phyloP scores from a whole-genome alignment of 345 rosid species.

The Brassica carinata region DNA sequence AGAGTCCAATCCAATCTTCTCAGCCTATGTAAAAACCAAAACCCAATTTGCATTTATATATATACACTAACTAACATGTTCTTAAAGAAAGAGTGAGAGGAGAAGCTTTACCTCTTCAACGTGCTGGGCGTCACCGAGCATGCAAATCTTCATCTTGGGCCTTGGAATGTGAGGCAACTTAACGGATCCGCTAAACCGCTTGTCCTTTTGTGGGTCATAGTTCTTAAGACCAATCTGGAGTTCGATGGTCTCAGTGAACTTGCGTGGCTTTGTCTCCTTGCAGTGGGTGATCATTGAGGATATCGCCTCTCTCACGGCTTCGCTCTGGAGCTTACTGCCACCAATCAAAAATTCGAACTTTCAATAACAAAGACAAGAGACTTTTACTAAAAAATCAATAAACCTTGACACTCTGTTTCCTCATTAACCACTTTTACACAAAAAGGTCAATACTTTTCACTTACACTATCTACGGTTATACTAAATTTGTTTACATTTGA shows the following conservation, averaged over 20 bases:
- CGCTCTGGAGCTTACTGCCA: conserved; percentile 92
- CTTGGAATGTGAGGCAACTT: conserved; percentile 94
- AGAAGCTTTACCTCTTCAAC: conserved; percentile 69
- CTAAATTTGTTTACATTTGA: neutral
- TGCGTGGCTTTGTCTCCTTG: conserved; percentile 64
- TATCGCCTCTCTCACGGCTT: conserved; percentile 84
- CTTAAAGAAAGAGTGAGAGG: neutral
- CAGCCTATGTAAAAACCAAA: conserved; percentile 50
- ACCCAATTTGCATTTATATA: neutral
- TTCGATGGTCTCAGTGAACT: conserved; percentile 87
- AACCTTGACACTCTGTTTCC: neutral
- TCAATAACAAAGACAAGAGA: neutral
- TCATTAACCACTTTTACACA: neutral
- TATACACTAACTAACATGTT: neutral
- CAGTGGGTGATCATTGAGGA: conserved; percentile 50
- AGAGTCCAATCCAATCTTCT: conserved; percentile 64
- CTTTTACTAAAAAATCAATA: neutral
- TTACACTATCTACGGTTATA: neutral
- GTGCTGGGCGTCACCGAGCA: conserved; percentile 96
- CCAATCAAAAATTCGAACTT: neutral
- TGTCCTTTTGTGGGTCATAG: conserved; percentile 94
- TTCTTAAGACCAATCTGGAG: conserved; percentile 95
- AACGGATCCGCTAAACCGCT: conserved; percentile 91
- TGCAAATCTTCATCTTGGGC: conserved; percentile 92
- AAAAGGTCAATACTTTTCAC: neutral